Evolutionary conservation across 768 basidiomycete species (phyloP), one percentile per base, ranked within the genome.

Genomic region (Leccinum longicurvipes): DNA sequence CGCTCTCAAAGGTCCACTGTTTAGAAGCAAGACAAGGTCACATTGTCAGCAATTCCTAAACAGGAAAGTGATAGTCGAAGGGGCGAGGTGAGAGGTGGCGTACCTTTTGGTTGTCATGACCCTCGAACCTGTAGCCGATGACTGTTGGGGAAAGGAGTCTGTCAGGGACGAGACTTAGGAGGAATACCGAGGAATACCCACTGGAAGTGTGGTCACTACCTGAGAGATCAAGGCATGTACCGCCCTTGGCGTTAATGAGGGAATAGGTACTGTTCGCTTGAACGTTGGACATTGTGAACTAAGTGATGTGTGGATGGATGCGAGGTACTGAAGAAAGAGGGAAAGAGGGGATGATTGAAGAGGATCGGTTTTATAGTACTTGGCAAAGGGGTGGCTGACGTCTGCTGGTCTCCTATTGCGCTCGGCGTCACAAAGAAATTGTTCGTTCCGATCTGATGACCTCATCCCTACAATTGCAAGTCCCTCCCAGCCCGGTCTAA

Each of bases 211-310:
- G 75, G 63, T 85, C 82, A 8, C 55, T 71, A 3, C 77, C 82
- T 17, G 83, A 85, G 54, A 85, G 74, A 61, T 86, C 83, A 24
- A 84, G 59, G 25, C 75, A 79, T 5, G 79, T 85, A 3, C 76
- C 76, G 8, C 76, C 72, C 67, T 82, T 77, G 62, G 68, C 74
- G 67, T 86, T 86, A 39, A 65, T 71, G 60, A 86, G 74, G 31
- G 60, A 73, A 70, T 81, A 85, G 0, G 62, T 72, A 15, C 34
- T 53, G 19, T 79, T 78, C 15, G 56, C 61, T 58, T 72, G 63
- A 49, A 78, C 57, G 61, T 15, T 32, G 34, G 62, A 9, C 70
- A 72, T 70, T 0, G 19, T 42, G 34, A 2, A 31, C 42, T 44
- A n/a, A 17, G n/a, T n/a, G 17, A 3, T 32, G 14, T 3, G 19